Conservation (phyloP, 257 asterid species). For the Parsonsia alboflavescens region DNA sequence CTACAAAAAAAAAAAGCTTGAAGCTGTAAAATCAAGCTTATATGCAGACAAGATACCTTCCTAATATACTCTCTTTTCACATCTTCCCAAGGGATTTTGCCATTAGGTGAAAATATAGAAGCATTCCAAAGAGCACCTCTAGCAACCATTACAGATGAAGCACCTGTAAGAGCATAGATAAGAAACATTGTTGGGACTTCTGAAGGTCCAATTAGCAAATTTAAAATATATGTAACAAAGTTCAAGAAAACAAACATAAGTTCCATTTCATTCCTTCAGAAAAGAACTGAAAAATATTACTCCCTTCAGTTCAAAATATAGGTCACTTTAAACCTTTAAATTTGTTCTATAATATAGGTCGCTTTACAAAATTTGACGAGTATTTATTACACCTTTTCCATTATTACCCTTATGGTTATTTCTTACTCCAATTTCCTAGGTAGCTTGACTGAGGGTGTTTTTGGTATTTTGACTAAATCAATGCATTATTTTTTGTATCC, state of each 20-base stretch:
- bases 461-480: too few species aligned
- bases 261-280: neutral
- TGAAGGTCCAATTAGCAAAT: neutral
- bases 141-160: conserved; percentile 94
- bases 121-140: conserved; percentile 99
- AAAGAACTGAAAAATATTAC: neutral
- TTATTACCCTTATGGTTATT: too few species aligned
- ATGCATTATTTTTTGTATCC: too few species aligned
- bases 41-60: conserved; percentile 47
- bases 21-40: neutral
- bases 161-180: conserved; percentile 43
- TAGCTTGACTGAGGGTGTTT: too few species aligned
- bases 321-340: too few species aligned
- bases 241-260: neutral
- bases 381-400: too few species aligned
- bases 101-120: conserved; percentile 73
- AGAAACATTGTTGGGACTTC: neutral
- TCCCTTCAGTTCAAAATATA: too few species aligned
- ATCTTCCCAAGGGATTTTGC: conserved; percentile 69
- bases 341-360: too few species aligned
- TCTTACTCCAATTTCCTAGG: too few species aligned
- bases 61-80: conserved; percentile 72
- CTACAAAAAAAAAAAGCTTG: neutral
- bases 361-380: too few species aligned
- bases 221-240: neutral